Base-by-base conservation (phyloP, 2,329 filamentous ascomycete species). In the Colletotrichum destructivum region DNA sequence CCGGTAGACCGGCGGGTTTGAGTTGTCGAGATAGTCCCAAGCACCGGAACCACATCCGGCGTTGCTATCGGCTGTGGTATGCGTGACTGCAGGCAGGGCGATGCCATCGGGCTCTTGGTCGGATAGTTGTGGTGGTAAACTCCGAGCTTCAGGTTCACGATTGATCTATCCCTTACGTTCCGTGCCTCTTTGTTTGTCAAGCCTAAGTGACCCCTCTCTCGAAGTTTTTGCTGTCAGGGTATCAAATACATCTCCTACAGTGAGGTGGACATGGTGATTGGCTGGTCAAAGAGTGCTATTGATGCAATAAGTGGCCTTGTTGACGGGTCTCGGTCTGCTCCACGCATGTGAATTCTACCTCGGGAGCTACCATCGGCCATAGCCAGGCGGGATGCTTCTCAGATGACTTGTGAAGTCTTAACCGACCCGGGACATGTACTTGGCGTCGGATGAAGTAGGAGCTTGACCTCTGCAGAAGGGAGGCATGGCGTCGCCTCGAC, bases 111-210 rank as follows among this genome's bases (percentile, higher is more conserved):
- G 11, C 46, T 18, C 26, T 38, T 21, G 15, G 16, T 47, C 35
- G 31, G 9, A 23, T 52, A 12, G 35, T n/a, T 2, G 4, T 18
- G 26, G 46, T 5, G n/a, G 35, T 23, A 12, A 13, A 52, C 21
- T 52, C 60, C 31, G 13, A 12, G 9, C 16, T 42, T 40, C 13
- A 40, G 21, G 47, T 21, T 52, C 35, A 12, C 23, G 21, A 26
- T 26, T 5, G 13, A 9, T 1, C 31, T 13, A 62, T 62, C 60
- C 60, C 60, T 62, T 62, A 42, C 60, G 60, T 52, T 52, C 60
- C 60, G 44, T 26, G 21, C 8, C 23, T 40, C 47, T n/a, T 52
- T 62, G 60, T 52, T 40, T 49, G 15, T 51, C 13, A 11, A 31
- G 15, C 23, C 46, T 52, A 38, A 21, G 16, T 49, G 42, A 52